phyloP scores from a whole-genome alignment of 345 rosid species.

The Raphanus sativus region DNA sequence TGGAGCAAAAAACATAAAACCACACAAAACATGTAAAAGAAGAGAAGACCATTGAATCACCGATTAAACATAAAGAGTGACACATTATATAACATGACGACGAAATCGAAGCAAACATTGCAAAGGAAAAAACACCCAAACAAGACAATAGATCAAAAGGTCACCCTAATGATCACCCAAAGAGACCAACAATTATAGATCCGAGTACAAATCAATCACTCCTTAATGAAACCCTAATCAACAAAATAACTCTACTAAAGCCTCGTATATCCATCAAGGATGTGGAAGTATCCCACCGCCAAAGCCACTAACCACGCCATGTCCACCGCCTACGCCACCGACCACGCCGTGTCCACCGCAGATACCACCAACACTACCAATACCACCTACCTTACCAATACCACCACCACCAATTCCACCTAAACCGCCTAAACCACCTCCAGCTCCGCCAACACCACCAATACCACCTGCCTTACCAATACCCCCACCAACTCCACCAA shows the following conservation, averaged over 20 bases:
- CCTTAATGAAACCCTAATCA: not conserved
- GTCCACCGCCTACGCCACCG: not conserved
- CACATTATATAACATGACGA: no score
- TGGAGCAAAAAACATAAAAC: no score
- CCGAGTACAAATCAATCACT: not conserved
- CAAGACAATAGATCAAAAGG: no score
- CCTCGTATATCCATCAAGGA: conserved; percentile 13
- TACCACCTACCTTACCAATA: conserved; percentile 39
- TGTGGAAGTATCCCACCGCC: conserved; percentile 30
- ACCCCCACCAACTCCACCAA: not conserved
- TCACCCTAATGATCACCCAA: no score
- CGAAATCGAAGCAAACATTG: no score
- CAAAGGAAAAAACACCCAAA: no score
- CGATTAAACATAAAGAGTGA: no score
- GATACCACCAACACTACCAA: conserved; percentile 35
- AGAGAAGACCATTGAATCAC: no score
- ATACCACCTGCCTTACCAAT: not conserved
- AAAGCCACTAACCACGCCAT: no score
- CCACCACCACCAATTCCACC: conserved; percentile 35
- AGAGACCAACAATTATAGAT: no score
- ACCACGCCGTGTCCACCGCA: conserved; percentile 30
- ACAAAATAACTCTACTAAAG: not conserved
- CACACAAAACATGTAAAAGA: no score
- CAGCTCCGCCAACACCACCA: conserved; percentile 31
- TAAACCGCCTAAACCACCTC: conserved; percentile 29